These are phyloP conservation scores for Termitomyces sp. DNA, from an alignment of 768 basidiomycete genomes.

Conservation along the genomic window DNA sequence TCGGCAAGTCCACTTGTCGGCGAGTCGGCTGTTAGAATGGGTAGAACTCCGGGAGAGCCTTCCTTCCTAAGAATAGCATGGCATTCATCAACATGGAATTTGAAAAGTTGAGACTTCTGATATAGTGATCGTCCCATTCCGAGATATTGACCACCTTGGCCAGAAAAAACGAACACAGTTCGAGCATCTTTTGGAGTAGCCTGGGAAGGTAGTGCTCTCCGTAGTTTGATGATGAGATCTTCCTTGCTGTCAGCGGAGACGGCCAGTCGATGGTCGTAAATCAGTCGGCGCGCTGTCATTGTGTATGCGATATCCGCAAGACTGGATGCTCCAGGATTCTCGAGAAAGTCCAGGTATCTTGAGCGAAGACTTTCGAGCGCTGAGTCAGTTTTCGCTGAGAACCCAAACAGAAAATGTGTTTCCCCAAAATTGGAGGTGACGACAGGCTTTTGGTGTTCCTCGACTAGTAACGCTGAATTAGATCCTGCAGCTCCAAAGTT, in stretches of 20 bases:
- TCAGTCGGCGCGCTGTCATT: conserved; percentile 60
- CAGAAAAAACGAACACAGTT: conserved; percentile 68
- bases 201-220: conserved; percentile 29
- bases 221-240: conserved; percentile 47
- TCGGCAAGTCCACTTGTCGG: conserved; percentile 18
- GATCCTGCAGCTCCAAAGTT: conserved; percentile 79
- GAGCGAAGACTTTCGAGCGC: conserved; percentile 47
- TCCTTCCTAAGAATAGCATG: conserved; percentile 43
- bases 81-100: conserved; percentile 53
- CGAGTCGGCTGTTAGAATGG: conserved; percentile 33
- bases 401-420: conserved; percentile 44
- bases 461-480: conserved; percentile 58
- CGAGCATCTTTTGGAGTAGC: conserved; percentile 24
- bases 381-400: conserved; percentile 55
- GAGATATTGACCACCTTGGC: conserved; percentile 66
- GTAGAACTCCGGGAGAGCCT: conserved; percentile 50
- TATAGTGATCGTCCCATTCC: conserved; percentile 66
- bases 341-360: conserved; percentile 48
- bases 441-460: conserved; percentile 36
- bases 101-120: conserved; percentile 43
- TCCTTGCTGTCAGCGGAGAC: conserved; percentile 39
- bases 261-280: conserved; percentile 51
- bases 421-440: neutral
- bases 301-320: conserved; percentile 64
- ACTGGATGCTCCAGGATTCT: conserved; percentile 21